Conservation (phyloP, 306 rosid genomes). For the Argentina anserina region DNA sequence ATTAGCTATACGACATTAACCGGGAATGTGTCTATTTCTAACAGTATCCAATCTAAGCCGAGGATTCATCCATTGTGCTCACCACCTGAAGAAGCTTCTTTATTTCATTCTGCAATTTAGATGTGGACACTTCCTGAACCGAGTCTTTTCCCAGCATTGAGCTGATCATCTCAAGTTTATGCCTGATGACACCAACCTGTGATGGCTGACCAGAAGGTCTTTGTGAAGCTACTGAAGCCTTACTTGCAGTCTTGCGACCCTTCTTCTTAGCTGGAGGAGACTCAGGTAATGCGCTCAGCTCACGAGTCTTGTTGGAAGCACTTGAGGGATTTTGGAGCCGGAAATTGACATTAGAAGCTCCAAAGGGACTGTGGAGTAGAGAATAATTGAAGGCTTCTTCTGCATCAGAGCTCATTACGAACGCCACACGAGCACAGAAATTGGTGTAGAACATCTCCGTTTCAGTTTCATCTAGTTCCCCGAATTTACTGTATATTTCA, state of each 20-base stretch:
- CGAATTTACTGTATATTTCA: constrained; percentile 46
- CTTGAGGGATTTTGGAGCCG: constrained; percentile 31
- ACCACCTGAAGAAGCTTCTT: constrained; percentile 61
- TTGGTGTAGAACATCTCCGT: constrained; percentile 49
- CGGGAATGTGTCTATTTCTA: neutral
- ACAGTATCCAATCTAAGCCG: constrained; percentile 27
- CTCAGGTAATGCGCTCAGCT: constrained; percentile 32
- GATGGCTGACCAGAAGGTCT: constrained; percentile 30
- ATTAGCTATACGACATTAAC: constrained; percentile 16
- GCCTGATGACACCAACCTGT: constrained; percentile 39
- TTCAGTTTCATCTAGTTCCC: constrained; percentile 51
- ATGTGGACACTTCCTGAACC: constrained; percentile 37
- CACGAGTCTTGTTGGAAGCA: constrained; percentile 42
- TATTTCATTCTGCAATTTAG: constrained; percentile 41
- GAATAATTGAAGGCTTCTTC: constrained; percentile 52
- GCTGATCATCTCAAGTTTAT: constrained; percentile 50
- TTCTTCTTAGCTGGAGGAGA: constrained; percentile 26
- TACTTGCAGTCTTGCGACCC: constrained; percentile 23
- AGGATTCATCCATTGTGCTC: constrained; percentile 45
- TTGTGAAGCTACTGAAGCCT: constrained; percentile 18
- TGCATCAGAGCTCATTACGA: constrained; percentile 44
- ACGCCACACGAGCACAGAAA: constrained; percentile 59
- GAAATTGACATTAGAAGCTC: constrained; percentile 37
- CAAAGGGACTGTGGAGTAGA: constrained; percentile 49
- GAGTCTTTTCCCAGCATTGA: constrained; percentile 50